Conservation (phyloP, 2,329 filamentous ascomycete genomes). For the Neurospora sp. region DNA sequence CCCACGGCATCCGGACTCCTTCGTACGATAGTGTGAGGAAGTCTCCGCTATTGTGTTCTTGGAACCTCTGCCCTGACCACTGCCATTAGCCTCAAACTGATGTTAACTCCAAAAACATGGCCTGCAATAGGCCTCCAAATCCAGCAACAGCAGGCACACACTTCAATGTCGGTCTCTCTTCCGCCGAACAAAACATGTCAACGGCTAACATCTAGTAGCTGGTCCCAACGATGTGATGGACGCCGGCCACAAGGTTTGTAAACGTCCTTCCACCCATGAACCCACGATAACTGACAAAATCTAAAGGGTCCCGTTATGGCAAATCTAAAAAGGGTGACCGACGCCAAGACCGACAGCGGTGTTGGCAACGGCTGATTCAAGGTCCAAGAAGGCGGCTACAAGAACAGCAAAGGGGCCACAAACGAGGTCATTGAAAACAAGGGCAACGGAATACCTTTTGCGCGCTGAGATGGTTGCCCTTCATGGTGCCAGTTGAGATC, state of each 20-base stretch:
- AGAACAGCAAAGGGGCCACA: slow-evolving; percentile 26
- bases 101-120: slow-evolving; percentile 37
- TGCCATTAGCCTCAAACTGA: slow-evolving; percentile 25
- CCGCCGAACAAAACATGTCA: too few relatives aligned
- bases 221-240: slow-evolving; percentile 42
- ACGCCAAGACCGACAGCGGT: slow-evolving; percentile 28
- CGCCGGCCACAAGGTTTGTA: slow-evolving; percentile 29
- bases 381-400: slow-evolving; percentile 25
- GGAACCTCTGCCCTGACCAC: not conserved
- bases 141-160: slow-evolving; percentile 7
- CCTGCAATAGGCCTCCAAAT: slow-evolving; percentile 43
- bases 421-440: slow-evolving; percentile 34
- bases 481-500: slow-evolving; percentile 31
- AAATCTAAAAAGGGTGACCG: slow-evolving; percentile 38
- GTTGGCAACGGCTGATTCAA: slow-evolving; percentile 27
- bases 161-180: too few relatives aligned
- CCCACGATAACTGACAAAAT: not conserved
- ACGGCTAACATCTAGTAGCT: slow-evolving; percentile 14
- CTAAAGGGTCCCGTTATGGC: slow-evolving; percentile 35
- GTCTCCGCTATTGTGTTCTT: not conserved
- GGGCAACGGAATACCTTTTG: slow-evolving; percentile 44
- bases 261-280: not conserved
- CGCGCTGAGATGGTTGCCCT: slow-evolving; percentile 51
- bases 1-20: slow-evolving; percentile 41
- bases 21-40: slow-evolving; percentile 37